Percentiles rank a stretch among this genome's conserved stretches.
These are phyloP conservation scores for Cytospora schulzeri DNA, from an alignment of 2,329 filamentous ascomycete species.

Conservation along the genomic window DNA sequence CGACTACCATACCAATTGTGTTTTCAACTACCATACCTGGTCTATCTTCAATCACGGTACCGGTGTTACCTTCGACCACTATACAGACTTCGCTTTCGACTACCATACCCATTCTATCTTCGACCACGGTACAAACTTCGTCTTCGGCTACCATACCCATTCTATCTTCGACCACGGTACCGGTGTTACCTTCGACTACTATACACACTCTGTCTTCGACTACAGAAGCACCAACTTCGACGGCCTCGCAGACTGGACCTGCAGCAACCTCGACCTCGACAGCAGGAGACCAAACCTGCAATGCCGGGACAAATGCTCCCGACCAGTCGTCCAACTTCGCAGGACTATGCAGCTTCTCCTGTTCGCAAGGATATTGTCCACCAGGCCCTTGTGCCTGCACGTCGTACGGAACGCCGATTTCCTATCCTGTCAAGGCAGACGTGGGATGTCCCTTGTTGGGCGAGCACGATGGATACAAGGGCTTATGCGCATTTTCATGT, in stretches of 20 bases:
- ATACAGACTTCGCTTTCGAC: not conserved
- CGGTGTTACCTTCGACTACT: not conserved
- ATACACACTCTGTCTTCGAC: not conserved
- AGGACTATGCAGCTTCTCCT: conserved; percentile 30
- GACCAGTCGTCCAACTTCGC: conserved; percentile 27
- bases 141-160: not conserved
- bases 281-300: conserved; percentile 21
- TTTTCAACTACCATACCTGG: not conserved
- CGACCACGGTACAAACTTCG: not conserved
- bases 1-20: not conserved
- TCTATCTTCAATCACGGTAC: conserved; percentile 18
- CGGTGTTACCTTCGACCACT: conserved; percentile 22
- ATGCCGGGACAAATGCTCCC: conserved; percentile 26
- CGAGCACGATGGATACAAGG: conserved; percentile 42
- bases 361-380: conserved; percentile 30
- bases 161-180: conserved; percentile 13
- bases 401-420: conserved; percentile 21
- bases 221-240: conserved; percentile 30
- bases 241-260: conserved; percentile 8
- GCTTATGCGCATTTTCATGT: conserved; percentile 50
- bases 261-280: conserved; percentile 16
- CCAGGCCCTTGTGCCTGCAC: conserved; percentile 29
- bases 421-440: conserved; percentile 32
- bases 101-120: too few species aligned
- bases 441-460: conserved; percentile 39